Base-by-base conservation (phyloP, 306 rosid genomes). In the Inga leiocalycina region DNA sequence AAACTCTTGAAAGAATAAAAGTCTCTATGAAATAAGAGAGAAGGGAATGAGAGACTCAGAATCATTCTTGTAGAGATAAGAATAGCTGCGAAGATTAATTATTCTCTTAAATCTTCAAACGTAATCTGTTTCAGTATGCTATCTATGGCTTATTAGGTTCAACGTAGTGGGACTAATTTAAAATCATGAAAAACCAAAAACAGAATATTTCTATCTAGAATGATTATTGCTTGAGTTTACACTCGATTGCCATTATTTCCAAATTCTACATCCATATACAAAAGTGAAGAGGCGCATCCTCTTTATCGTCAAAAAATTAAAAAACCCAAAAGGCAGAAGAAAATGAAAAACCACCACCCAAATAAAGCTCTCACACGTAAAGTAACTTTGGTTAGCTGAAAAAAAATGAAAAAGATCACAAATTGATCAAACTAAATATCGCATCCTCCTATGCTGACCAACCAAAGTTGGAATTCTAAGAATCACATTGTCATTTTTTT, bases 211-310 rank as follows among this genome's bases (percentile, higher is more conserved):
- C 68, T 57, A n/a, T 22, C 16, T 20, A 54, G 15, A 49, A 5
- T 37, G 15, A 37, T 14, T 35, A 37, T 75, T 6, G 4, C n/a
- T 17, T 52, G 11, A 24, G 11, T 32, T 35, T 39, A 81, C 62
- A 52, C 27, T 20, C 8, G 14, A 24, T 81, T 54, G 75, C 43
- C 22, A 59, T 16, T 49, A 59, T 69, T 30, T 68, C 15, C 22
- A 48, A 76, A 32, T 83, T 64, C 66, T 44, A 49, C 35, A 43
- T 71, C 35, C 34, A 11, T 62, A 14, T 24, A 45, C 56, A 12
- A 71, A 71, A 75, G 78, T 34, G 66, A 52, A 51, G 65, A 74
- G 46, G 34, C 20, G 34, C 79, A 75, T 75, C 64, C 46, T 49
- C 45, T 32, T 30, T 51, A 74, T 74, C 59, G 27, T 20, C 4